Base-by-base conservation (phyloP, 148 eudicot species). In the Beta vulgaris region DNA sequence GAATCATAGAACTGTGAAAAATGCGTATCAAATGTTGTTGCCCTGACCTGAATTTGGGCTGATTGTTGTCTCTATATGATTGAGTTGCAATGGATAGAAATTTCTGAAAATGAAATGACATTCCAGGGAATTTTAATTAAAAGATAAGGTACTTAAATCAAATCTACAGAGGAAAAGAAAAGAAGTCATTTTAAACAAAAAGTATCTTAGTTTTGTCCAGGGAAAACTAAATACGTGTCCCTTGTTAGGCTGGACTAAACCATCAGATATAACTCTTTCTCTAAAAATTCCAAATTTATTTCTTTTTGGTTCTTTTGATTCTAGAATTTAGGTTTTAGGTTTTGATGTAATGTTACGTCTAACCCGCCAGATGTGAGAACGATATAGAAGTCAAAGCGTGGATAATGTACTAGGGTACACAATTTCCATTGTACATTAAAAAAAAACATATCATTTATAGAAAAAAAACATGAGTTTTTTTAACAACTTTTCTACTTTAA, bases 171-270 rank as follows among this genome's bases (percentile, higher is more conserved):
- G 3, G 1, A 18, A 35, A 36, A 64, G 15, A 19, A 8, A 34
- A 0, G 2, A 0, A 11, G 19, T 34, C 13, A 62, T 62, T 8
- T 16, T 34, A 0, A 2, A 31, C 19, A 34, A 63, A 64, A 5
- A 29, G 9, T 21, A 32, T 6, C 49, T 64, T 48, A 7, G n/a
- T 63, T 71, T 72, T 72, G 68, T 54, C 76, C 58, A 40, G 31
- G 26, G 49, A 57, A 46, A 57, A 57, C 29, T 34, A 25, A 48
- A 13, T 58, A 74, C 81, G 82, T 73, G 82, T 79, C 78, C 68
- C 1, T 11, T 64, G 0, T 28, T 7, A 73, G 0, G 40, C n/a
- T n/a, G n/a, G n/a, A n/a, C n/a, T n/a, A 71, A 53, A 57, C 81
- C 69, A 79, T 10, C 40, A 68, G 69, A 68, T 72, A 78, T 71